Evolutionary conservation across 495 filamentous ascomycete species (phyloP), one percentile per base, ranked within the genome.

Genomic region (Ramalina intermedia): DNA sequence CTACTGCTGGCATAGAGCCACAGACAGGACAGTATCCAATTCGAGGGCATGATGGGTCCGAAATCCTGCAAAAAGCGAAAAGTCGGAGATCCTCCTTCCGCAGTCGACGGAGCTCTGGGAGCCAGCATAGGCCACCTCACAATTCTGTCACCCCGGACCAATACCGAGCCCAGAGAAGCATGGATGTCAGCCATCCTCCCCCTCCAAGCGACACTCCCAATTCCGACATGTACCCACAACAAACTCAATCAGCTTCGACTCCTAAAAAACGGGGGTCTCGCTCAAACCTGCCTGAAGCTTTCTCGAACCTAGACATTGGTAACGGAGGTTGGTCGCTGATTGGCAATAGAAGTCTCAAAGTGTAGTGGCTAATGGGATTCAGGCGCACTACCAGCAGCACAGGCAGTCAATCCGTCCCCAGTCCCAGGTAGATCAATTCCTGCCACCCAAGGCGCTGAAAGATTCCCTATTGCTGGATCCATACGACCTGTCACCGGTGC

Each of bases 21-120:
- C 43, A 58, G 21, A 57, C 44, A 16, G 63, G 63, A 26, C 50
- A 56, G 5, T 61, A 60, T 44, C 58, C 64, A 9, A 49, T 63
- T 9, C 55, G 48, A 11, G 60, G 61, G 46, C 63, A 65, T 48
- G 58, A 51, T 29, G 50, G 47, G 20, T 48, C 56, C 20, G 27
- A 44, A 37, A 26, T 47, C 16, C 16, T 58, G 23, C 52, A 50
- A 29, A 40, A 29, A 38, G 40, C 12, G 38, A 41, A 21, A 49
- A 54, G 36, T 37, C 45, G 3, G 42, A 44, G 7, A 35, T 48
- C 12, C 27, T 43, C 47, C 29, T 39, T 14, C 3, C 50, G 50
- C 37, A 52, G 45, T 29, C 45, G 38, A 23, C 50, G 45, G 12
- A 52, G 35, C 24, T 48, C 50, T 18, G 42, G 20, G 9, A 40